Conservation (phyloP, 129 eudicot genomes). For the Cynara cardunculus region DNA sequence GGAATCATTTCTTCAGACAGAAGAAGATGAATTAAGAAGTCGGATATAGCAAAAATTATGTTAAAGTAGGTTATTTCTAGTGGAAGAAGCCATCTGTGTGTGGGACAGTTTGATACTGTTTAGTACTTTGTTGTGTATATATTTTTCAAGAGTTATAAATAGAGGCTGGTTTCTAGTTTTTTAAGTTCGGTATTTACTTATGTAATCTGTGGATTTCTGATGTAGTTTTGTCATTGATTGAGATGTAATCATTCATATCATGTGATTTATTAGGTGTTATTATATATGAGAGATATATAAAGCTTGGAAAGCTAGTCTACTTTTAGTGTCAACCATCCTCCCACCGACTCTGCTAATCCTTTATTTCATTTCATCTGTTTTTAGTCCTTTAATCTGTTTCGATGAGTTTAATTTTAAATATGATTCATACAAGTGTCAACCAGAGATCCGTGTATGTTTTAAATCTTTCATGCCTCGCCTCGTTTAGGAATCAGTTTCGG, state of each 20-base stretch:
- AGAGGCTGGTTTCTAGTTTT: not conserved
- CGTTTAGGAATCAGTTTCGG: not conserved
- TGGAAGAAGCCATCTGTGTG: not conserved
- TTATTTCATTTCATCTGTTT: not conserved
- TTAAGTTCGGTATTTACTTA: not conserved
- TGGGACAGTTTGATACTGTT: not conserved
- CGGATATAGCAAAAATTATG: not conserved
- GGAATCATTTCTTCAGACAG: too few relatives aligned
- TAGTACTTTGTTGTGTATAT: not conserved
- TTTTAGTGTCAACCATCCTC: not conserved
- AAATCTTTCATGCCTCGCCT: conserved; percentile 16
- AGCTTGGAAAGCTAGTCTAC: not conserved
- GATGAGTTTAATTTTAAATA: not conserved
- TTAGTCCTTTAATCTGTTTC: not conserved
- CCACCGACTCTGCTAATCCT: not conserved
- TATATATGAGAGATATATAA: not conserved
- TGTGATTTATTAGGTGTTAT: not conserved
- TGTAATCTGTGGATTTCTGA: not conserved
- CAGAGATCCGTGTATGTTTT: not conserved
- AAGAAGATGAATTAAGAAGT: conserved; percentile 10
- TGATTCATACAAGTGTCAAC: not conserved
- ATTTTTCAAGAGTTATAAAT: not conserved
- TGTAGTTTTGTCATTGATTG: not conserved
- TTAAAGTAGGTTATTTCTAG: not conserved
- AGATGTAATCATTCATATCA: not conserved